A percentile compares a stretch with the other conserved stretches of the same genome.
phyloP scores from a whole-genome alignment of 495 filamentous ascomycete species.

The Zalerion maritima region DNA sequence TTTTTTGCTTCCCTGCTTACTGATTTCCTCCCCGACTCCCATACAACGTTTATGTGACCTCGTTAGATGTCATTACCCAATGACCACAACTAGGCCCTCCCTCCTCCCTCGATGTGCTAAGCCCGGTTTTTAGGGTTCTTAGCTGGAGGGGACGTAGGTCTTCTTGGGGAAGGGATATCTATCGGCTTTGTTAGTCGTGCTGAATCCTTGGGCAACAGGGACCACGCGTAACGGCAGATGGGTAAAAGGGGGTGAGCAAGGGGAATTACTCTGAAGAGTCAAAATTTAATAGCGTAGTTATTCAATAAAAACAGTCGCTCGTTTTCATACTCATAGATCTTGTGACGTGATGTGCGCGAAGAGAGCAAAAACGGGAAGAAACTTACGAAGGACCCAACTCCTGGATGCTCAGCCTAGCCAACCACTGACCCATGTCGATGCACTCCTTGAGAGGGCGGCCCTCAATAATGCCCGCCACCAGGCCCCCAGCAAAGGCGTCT shows the following conservation, averaged over 20 bases:
- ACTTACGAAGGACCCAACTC: slow-evolving; percentile 92
- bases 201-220: slow-evolving; percentile 2
- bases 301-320: neutral
- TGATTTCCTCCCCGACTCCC: neutral
- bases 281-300: slow-evolving; percentile 1
- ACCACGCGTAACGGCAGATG: neutral
- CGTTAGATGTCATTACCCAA: no score
- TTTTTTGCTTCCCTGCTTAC: slow-evolving; percentile 6
- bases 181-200: slow-evolving; percentile 3
- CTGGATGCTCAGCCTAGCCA: slow-evolving; percentile 79
- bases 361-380: no score
- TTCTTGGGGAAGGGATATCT: slow-evolving; percentile 79
- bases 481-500: slow-evolving; percentile 93
- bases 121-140: slow-evolving; percentile 7
- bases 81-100: slow-evolving; percentile 9
- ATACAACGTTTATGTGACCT: no score
- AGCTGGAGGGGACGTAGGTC: slow-evolving; percentile 41
- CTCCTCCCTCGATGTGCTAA: slow-evolving; percentile 10
- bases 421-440: slow-evolving; percentile 88
- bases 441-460: slow-evolving; percentile 61
- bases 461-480: slow-evolving; percentile 74
- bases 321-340: slow-evolving; percentile 5
- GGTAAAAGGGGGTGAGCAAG: slow-evolving; percentile 4
- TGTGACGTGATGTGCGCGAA: slow-evolving; percentile 4
- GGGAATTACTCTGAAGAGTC: slow-evolving; percentile 1